Base-by-base conservation (phyloP, 805 yeast species). In the Cyberlindnera mycetangii region DNA sequence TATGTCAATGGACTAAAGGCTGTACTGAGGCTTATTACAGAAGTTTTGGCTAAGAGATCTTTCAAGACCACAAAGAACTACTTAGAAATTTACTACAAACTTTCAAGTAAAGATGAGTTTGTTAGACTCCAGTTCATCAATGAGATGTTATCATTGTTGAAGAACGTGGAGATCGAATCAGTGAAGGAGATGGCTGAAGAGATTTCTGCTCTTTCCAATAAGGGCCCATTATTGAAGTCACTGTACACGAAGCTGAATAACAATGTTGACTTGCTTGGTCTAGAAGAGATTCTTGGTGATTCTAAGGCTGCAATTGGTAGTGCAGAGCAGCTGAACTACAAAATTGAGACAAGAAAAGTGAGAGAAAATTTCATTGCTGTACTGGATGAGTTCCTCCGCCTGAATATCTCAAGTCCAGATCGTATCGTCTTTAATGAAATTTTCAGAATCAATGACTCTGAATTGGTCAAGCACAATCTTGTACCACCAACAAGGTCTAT, bases 401-500 rank as follows among this genome's bases (percentile, higher is more conserved):
- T 24, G 5, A 41, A 42, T 16, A 38, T 46, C 14, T 27, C 53
- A 22, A 42, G 44, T 6, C 46, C 51, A 20, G 44, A 50, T 22
- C 37, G 53, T 51, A 30, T 61, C 55, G 21, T 49, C 7, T 68
- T 72, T 44, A 56, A 66, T 47, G 82, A 77, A 42, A 62, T 72
- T 4, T 68, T 73, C 43, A 65, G 71, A 10, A 41, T 54, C 16
- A 44, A 69, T 39, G 59, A 52, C 10, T 54, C 56, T 4, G 58
- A 60, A 0, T 51, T 72, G 8, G 57, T 69, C 10, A 52, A 56
- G 15, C 55, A 55, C 21, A 70, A 66, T 15, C 68, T 78, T 53
- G 64, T 65, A 16, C 83, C 83, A 2, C 56, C 66, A 24, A 61
- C 67, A 12, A 65, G 82, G 12, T 65, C 71, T 2, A 58, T 66